Conservation (phyloP, 495 filamentous ascomycete genomes). For the Aspergillus bridgeri region DNA sequence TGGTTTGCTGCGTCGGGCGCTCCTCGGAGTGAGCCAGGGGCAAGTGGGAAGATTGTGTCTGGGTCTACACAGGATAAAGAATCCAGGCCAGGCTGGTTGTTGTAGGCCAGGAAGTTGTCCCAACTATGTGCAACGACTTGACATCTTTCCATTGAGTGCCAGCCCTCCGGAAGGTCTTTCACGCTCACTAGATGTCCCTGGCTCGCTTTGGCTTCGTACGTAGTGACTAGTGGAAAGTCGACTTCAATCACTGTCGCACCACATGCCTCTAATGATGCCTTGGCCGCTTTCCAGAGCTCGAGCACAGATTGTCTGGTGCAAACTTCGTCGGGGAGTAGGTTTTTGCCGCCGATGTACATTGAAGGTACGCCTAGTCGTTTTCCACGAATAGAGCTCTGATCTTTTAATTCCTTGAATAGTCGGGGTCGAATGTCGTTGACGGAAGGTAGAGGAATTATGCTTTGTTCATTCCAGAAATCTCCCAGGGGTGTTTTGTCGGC, state of each 20-base stretch:
- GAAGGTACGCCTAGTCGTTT: conserved; percentile 31
- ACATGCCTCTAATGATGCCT: conserved; percentile 21
- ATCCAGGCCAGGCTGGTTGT: conserved; percentile 5
- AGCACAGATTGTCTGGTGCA: conserved; percentile 27
- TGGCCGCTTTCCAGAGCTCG: conserved; percentile 30
- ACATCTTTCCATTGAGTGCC: not conserved
- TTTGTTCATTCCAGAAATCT: conserved; percentile 37
- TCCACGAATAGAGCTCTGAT: conserved; percentile 21
- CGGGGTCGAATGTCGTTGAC: conserved; percentile 23
- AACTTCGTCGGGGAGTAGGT: conserved; percentile 23
- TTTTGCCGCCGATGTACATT: conserved; percentile 33
- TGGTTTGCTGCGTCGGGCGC: conserved; percentile 3
- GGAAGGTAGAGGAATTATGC: conserved; percentile 24
- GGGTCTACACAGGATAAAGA: conserved; percentile 3
- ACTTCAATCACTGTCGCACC: conserved; percentile 25
- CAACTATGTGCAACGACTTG: conserved; percentile 15
- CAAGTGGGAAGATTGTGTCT: conserved; percentile 3
- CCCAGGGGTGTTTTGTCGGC: conserved; percentile 23
- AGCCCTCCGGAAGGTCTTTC: not conserved
- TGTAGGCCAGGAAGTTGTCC: conserved; percentile 16
- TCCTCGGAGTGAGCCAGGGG: not conserved
- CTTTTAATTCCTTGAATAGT: conserved; percentile 18
- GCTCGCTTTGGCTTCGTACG: not conserved
- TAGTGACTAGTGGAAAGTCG: not conserved
- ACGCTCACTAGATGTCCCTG: not conserved